Evolutionary conservation across 2,329 filamentous ascomycete species (phyloP).

Genomic region (Pyricularia grisea): DNA sequence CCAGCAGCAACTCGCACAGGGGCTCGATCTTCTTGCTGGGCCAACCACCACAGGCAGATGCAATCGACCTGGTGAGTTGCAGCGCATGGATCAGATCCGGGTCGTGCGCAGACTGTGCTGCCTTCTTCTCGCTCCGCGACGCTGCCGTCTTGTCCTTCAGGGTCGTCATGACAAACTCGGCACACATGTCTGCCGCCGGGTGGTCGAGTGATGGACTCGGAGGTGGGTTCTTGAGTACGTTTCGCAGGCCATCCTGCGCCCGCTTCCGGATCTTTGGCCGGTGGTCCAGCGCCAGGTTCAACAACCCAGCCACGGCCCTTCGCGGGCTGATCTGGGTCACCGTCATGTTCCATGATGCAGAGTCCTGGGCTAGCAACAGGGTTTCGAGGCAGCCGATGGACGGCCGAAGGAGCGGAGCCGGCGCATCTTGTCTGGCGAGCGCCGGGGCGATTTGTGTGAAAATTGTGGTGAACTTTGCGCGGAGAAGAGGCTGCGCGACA

Average conservation of each 20-base stretch:
- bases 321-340: slow-evolving; percentile 77
- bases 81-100: slow-evolving; percentile 84
- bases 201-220: slow-evolving; percentile 90
- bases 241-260: slow-evolving; percentile 79
- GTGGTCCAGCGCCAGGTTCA: slow-evolving; percentile 76
- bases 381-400: slow-evolving; percentile 92
- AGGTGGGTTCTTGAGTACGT: slow-evolving; percentile 74
- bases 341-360: slow-evolving; percentile 76
- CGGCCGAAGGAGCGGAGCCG: slow-evolving; percentile 75
- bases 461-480: slow-evolving; percentile 92
- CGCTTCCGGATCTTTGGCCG: slow-evolving; percentile 91
- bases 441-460: slow-evolving; percentile 78
- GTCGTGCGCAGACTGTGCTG: slow-evolving; percentile 54
- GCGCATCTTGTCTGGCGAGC: slow-evolving; percentile 68
- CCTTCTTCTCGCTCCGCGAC: slow-evolving; percentile 61
- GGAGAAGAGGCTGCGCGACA: slow-evolving; percentile 76
- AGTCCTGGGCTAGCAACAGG: slow-evolving; percentile 83
- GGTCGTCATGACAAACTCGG: slow-evolving; percentile 77
- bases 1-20: slow-evolving; percentile 79
- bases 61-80: slow-evolving; percentile 85
- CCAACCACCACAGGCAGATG: slow-evolving; percentile 83
- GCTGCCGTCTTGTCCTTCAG: slow-evolving; percentile 55
- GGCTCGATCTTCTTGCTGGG: slow-evolving; percentile 92
- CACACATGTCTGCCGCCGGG: slow-evolving; percentile 92
- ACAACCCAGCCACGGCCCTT: slow-evolving; percentile 74